Base-by-base conservation (phyloP, 176 grass and related monocot genomes). In the Guadua angustifolia region DNA sequence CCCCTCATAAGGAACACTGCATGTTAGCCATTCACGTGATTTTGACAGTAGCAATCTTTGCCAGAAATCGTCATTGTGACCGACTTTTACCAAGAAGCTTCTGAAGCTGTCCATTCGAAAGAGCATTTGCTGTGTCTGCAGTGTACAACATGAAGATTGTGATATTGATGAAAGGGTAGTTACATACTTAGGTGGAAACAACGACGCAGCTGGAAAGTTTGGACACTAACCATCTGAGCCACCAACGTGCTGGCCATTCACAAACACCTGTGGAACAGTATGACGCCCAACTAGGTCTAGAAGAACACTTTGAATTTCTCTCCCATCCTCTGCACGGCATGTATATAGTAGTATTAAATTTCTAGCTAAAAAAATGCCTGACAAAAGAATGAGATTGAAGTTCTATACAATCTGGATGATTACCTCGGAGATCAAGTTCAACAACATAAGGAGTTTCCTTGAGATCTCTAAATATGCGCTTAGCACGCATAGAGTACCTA, bases 401-500 rank as follows among this genome's bases (percentile, higher is more conserved):
- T 24, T 85, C 61, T 29, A 33, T 45, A 59, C 4, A 16, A 73
- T 52, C 17, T 60, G n/a, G 55, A 84, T 84, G 16, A 83, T 75
- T 95, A 98, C 95, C 92, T 91, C 95, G 87, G 39, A 81, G 82
- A 88, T 98, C 92, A 44, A 98, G 95, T 86, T 98, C 95, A 75
- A 98, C 82, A 71, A 98, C 57, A 80, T 79, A 98, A 40, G 91
- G 91, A 68, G 82, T 86, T 74, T 98, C 95, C 45, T 90, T 79
- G 32, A 98, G 92, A 79, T 98, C 58, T 81, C 75, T 82, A 84
- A 98, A 98, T 73, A 98, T 68, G 47, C 68, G 81, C 71, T 98
- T 98, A 61, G 88, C 88, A 55, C 87, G 90, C 72, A 90, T 59
- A 4, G 89, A 94, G 45, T 98, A 91, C 76, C 95, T 98, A 84